A percentile compares a stretch with the other conserved stretches of the same genome.
phyloP scores from a whole-genome alignment of 2,329 filamentous ascomycete species.

The Penicillium sp. region DNA sequence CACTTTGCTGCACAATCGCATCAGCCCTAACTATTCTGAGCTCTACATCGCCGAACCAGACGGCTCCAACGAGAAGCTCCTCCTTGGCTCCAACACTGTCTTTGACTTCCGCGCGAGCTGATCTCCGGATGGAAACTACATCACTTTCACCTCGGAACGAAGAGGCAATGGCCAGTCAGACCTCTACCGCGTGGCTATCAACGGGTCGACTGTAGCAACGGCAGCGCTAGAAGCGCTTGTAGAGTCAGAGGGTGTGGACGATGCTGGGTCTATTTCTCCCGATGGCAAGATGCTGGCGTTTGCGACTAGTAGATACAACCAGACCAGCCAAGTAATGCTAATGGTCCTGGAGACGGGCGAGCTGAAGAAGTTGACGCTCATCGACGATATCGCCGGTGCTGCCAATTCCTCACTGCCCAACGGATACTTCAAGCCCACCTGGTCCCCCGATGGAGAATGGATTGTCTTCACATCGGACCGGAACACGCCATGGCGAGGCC shows the following conservation, averaged over 20 bases:
- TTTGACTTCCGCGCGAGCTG: conserved; percentile 41
- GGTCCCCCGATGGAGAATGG: conserved; percentile 18
- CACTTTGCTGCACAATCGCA: conserved; percentile 25
- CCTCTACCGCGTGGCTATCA: conserved; percentile 33
- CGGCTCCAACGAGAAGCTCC: conserved; percentile 33
- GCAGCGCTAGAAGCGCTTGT: conserved; percentile 28
- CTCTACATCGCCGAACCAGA: conserved; percentile 36
- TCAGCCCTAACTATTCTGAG: conserved; percentile 25
- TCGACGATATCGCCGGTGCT: conserved; percentile 1
- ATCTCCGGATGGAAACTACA: conserved; percentile 37
- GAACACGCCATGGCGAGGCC: conserved; percentile 37
- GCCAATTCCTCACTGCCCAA: background rate
- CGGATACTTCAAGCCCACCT: conserved; percentile 25
- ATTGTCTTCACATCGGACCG: conserved; percentile 14
- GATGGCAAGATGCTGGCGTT: conserved; percentile 38
- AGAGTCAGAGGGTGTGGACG: conserved; percentile 34
- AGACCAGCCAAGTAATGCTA: conserved; percentile 30
- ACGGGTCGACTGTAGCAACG: conserved; percentile 26
- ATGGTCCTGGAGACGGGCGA: conserved; percentile 32
- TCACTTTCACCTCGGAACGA: conserved; percentile 40
- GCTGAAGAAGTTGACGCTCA: conserved; percentile 5
- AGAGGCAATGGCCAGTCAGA: conserved; percentile 40
- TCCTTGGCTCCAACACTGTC: conserved; percentile 25
- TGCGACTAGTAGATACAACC: conserved; percentile 31
- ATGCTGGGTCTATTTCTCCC: conserved; percentile 35